Evolutionary conservation across 2,329 filamentous ascomycete genomes (phyloP).

Genomic region (Beauveria medogensis): DNA sequence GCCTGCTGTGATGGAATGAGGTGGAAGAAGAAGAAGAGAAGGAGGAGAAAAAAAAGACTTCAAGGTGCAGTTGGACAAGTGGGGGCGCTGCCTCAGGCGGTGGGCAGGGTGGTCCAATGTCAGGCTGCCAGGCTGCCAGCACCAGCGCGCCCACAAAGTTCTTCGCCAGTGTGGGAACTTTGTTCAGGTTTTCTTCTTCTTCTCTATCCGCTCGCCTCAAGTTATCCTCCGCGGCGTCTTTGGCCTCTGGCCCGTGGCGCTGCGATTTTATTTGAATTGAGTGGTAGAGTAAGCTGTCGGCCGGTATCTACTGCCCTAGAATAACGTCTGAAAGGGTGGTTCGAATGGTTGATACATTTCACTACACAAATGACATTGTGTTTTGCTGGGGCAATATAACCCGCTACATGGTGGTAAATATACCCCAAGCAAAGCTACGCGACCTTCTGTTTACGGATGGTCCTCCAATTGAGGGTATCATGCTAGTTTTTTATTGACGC

Average conservation of each 20-base stretch:
- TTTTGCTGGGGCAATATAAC: slow-evolving; percentile 10
- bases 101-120: background rate
- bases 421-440: background rate
- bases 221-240: slow-evolving; percentile 16
- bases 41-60: slow-evolving; percentile 13
- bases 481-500: slow-evolving; percentile 21
- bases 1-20: slow-evolving; percentile 1
- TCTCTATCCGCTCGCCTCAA: slow-evolving; percentile 32
- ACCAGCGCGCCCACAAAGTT: slow-evolving; percentile 3
- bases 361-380: background rate
- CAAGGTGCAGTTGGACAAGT: slow-evolving; percentile 1
- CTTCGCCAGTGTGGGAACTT: slow-evolving; percentile 1
- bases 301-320: slow-evolving; percentile 88
- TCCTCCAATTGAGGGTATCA: slow-evolving; percentile 18
- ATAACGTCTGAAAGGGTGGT: slow-evolving; percentile 69
- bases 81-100: slow-evolving; percentile 10
- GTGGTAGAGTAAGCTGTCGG: slow-evolving; percentile 58
- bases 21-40: slow-evolving; percentile 12
- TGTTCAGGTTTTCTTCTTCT: slow-evolving; percentile 19
- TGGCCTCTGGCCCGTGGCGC: slow-evolving; percentile 36
- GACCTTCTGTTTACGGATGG: background rate
- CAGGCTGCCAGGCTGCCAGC: background rate
- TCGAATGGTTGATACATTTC: slow-evolving; percentile 72
- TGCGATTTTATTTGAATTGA: slow-evolving; percentile 43
- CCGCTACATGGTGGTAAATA: background rate